Evolutionary conservation across 768 basidiomycete species (phyloP).

Genomic region (Exidia glandulosa): DNA sequence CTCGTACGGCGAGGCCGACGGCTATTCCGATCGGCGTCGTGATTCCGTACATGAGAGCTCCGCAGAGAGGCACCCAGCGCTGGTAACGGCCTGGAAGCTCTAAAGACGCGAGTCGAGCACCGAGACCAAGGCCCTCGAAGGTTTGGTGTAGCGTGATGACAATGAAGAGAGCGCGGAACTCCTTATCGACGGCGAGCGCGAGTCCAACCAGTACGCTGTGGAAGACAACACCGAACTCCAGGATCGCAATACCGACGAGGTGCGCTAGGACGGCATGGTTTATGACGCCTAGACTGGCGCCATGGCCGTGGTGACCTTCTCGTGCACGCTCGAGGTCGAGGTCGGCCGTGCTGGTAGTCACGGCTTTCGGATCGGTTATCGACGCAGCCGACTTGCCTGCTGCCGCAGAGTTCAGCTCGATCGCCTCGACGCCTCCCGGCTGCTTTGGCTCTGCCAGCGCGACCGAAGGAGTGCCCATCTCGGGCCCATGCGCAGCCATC

Average conservation of each 20-base stretch:
- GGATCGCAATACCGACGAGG: slow-evolving; percentile 75
- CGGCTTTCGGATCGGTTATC: too few species aligned
- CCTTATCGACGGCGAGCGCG: slow-evolving; percentile 74
- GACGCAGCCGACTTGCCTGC: too few species aligned
- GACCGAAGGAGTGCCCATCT: slow-evolving; percentile 19
- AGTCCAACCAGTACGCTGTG: slow-evolving; percentile 83
- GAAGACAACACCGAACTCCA: slow-evolving; percentile 88
- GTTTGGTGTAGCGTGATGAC: slow-evolving; percentile 90
- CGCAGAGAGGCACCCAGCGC: slow-evolving; percentile 43
- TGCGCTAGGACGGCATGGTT: slow-evolving; percentile 50
- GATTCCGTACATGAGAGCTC: slow-evolving; percentile 55
- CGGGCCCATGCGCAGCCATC: slow-evolving; percentile 64
- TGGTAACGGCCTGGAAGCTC: slow-evolving; percentile 43
- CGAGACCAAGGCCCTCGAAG: slow-evolving; percentile 91
- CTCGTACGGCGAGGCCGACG: slow-evolving; percentile 61
- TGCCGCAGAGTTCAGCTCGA: too few species aligned
- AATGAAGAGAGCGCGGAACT: slow-evolving; percentile 78
- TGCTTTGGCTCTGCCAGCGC: not conserved
- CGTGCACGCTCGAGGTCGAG: not conserved
- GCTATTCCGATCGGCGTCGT: slow-evolving; percentile 88
- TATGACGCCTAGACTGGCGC: slow-evolving; percentile 7
- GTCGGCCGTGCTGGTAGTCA: not conserved
- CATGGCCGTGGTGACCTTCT: not conserved
- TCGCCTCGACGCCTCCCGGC: not conserved
- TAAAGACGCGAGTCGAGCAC: slow-evolving; percentile 77